Conservation (phyloP, 352 stramenopile genomes). For the Pythium utonaiense region DNA sequence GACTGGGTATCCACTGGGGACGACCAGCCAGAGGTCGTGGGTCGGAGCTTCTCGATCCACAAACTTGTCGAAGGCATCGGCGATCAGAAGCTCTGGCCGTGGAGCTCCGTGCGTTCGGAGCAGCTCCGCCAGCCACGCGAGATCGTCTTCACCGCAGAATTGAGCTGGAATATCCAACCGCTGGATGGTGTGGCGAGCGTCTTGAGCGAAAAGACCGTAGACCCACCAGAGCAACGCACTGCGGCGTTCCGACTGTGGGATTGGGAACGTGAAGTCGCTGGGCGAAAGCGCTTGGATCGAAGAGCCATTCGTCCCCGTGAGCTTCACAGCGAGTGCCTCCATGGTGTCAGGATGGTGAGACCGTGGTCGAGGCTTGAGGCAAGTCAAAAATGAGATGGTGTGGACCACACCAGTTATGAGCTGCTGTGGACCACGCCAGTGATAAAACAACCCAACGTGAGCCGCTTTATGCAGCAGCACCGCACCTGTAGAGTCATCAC, state of each 20-base stretch:
- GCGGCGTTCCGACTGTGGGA: neutral
- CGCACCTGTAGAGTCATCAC: no score
- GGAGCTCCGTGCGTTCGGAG: neutral
- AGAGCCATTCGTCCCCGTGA: neutral
- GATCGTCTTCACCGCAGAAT: neutral
- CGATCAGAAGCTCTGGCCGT: neutral
- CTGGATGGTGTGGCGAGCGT: neutral
- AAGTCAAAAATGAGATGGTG: no score
- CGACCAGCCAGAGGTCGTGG: neutral
- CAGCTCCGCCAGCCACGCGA: neutral
- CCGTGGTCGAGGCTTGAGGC: no score
- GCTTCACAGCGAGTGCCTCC: neutral
- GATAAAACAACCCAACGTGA: no score
- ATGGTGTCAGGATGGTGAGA: no score
- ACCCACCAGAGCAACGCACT: neutral
- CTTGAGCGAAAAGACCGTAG: constrained; percentile 2
- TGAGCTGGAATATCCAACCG: neutral
- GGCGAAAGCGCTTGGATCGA: neutral
- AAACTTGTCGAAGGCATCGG: neutral
- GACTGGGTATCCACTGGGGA: neutral
- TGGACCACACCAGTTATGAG: no score
- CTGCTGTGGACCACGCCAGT: no score
- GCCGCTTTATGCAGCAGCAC: no score
- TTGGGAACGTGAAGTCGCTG: neutral
- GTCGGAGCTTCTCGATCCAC: neutral